Evolutionary conservation across 805 yeast species (phyloP), one percentile per base, ranked within the genome.

Genomic region (Yueomyces sp.): DNA sequence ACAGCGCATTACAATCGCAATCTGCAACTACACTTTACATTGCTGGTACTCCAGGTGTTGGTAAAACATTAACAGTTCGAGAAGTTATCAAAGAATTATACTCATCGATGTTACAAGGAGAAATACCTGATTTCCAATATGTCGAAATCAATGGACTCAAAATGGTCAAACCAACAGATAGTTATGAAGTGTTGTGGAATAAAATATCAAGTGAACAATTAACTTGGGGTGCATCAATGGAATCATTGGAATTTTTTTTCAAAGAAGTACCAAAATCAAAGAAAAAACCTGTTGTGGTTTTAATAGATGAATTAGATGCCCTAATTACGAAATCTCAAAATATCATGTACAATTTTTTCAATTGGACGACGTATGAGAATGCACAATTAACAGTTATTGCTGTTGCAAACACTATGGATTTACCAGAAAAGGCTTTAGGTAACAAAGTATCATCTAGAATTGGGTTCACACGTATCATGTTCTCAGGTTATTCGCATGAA

Each of bases 31-130:
- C 95, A 50, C 63, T 92, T 4, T 92, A 88, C 57, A 78, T 92
- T 8, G 85, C 95, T 61, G 99, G 99, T 3, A 86, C 96, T 0
- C 98, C 99, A 0, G 99, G 99, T 6, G 90, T 94, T 2, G 98
- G 98, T 9, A 92, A 92, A 57, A 90, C 98, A 0, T 92, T 94
- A 3, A 90, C 97, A 0, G 79, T 90, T 2, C 66, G 95, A 44
- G 95, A 87, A 54, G 96, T 84, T 0, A 73, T 92, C 28, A 72
- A 76, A 33, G 86, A 82, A 53, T 62, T 92, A 34, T 70, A 73
- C 39, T 55, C 60, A 12, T 63, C 64, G n/a, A 54, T 60, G 7
- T 53, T 55, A n/a, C 67, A 60, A 11, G 63, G 61, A 3, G 70
- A 65, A 38, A 43, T 74, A 32, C 61, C 64, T 2, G 57, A 62